Base-by-base conservation (phyloP, 306 rosid genomes). In the Casuarina cunninghamiana region DNA sequence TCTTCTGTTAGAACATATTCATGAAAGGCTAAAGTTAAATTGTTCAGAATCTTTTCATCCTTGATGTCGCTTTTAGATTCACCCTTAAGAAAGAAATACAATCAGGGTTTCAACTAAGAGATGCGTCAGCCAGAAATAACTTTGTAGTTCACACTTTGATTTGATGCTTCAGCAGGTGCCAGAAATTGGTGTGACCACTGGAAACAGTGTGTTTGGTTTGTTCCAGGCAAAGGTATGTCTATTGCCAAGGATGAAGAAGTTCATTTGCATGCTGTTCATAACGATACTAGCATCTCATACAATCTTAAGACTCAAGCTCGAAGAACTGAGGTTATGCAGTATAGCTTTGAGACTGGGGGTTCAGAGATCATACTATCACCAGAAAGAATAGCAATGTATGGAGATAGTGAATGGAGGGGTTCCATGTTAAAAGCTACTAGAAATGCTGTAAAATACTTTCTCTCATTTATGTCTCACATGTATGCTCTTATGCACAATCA, bases 161-260 rank as follows among this genome's bases (percentile, higher is more conserved):
- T 83, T 74, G 46, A 77, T 86, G 74, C 75, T 84, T 73, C 82
- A 13, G 57, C 84, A 87, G 97, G 97, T 83, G 76, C 86, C 66
- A 84, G 68, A 53, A 89, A 83, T 71, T 94, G 97, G 98, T 89
- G 98, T 83, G 97, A 92, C 88, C 98, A 94, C 79, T 94, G 98
- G 98, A 94, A 92, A 83, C 98, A 94, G 81, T 94, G 97, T 82
- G 97, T 89, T 83, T 94, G 98, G 98, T 94, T 94, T 88, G 90
- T 90, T 74, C 95, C 97, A 26, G 92, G 93, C 60, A 79, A 86
- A 66, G 96, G 97, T 38, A 73, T 86, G 70, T 75, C 93, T 35
- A n/a, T 80, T 72, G 79, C 37, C 57, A 85, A 78, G 81, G 90
- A 93, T 61, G 93, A 88, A 80, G 88, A 83, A 54, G 72, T 90